A percentile compares a stretch with the other conserved stretches of the same genome.
These are phyloP conservation scores for Conoideocrella luteorostrata DNA, from an alignment of 2,329 filamentous ascomycete species.

Conservation along the genomic window DNA sequence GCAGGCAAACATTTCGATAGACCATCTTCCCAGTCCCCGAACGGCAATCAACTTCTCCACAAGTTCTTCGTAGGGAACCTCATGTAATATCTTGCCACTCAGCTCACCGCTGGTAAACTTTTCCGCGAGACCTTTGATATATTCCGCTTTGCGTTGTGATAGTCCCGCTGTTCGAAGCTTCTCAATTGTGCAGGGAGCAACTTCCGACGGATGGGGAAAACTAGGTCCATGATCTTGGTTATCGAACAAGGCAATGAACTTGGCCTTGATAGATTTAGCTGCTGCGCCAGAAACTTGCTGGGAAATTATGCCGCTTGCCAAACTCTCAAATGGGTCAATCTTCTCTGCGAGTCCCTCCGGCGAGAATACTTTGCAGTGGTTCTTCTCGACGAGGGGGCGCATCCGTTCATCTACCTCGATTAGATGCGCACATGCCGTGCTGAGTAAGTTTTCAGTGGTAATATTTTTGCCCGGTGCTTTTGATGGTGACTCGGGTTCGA, in stretches of 20 bases:
- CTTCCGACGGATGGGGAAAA: slow-evolving; percentile 74
- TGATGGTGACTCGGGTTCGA: slow-evolving; percentile 40
- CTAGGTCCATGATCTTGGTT: slow-evolving; percentile 25
- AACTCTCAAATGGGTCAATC: slow-evolving; percentile 80
- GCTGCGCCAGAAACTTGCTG: slow-evolving; percentile 95
- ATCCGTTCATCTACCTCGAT: slow-evolving; percentile 67
- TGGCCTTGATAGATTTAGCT: slow-evolving; percentile 79
- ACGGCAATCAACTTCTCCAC: slow-evolving; percentile 78
- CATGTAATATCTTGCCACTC: slow-evolving; percentile 66
- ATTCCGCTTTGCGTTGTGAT: slow-evolving; percentile 92
- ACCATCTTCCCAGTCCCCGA: slow-evolving; percentile 82
- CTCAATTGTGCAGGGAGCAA: slow-evolving; percentile 57
- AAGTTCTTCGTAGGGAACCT: slow-evolving; percentile 79
- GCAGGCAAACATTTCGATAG: slow-evolving; percentile 95
- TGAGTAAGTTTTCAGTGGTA: slow-evolving; percentile 66
- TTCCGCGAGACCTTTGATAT: slow-evolving; percentile 76
- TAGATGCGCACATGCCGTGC: slow-evolving; percentile 69
- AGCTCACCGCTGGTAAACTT: slow-evolving; percentile 75
- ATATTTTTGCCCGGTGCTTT: slow-evolving; percentile 31
- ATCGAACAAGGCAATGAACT: slow-evolving; percentile 70
- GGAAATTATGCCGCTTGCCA: slow-evolving; percentile 84
- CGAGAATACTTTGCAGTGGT: slow-evolving; percentile 75
- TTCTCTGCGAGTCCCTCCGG: slow-evolving; percentile 75
- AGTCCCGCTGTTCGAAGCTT: slow-evolving; percentile 77
- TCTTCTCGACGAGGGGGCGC: slow-evolving; percentile 62